Conservation (phyloP, 2,329 filamentous ascomycete species). For the Emmonsiellopsis sp. region DNA sequence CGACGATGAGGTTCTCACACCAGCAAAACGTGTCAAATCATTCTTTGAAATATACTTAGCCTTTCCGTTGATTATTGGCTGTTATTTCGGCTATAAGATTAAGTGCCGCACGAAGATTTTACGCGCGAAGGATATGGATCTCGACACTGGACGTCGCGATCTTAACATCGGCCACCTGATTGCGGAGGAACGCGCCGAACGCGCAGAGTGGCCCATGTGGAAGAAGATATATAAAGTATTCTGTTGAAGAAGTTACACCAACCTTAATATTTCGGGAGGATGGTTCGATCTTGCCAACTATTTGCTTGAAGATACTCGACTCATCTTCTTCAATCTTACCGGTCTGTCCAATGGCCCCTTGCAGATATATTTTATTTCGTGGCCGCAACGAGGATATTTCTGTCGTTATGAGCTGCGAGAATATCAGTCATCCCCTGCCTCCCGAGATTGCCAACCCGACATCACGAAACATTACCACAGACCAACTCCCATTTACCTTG, state of each 20-base stretch:
- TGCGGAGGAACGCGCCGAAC: conserved; percentile 69
- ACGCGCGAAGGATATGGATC: conserved; percentile 13
- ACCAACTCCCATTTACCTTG: no score
- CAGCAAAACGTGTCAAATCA: conserved; percentile 38
- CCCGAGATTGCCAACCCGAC: no score
- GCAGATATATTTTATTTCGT: no score
- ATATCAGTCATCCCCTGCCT: no score
- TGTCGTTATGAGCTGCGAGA: no score
- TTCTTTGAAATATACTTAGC: conserved; percentile 42
- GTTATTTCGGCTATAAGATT: conserved; percentile 23
- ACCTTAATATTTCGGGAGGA: no score
- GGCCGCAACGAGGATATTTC: no score
- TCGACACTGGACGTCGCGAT: conserved; percentile 17
- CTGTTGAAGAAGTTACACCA: conserved; percentile 41
- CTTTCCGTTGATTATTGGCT: conserved; percentile 29
- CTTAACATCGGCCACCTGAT: conserved; percentile 57
- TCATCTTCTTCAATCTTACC: no score
- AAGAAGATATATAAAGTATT: conserved; percentile 67
- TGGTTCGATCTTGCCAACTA: no score
- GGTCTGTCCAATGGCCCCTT: no score
- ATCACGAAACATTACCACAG: no score
- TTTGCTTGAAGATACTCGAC: no score
- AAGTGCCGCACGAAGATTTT: conserved; percentile 16
- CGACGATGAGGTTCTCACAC: conserved; percentile 29
- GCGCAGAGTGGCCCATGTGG: conserved; percentile 62